Evolutionary conservation across 2,329 filamentous ascomycete genomes (phyloP), one percentile per base, ranked within the genome.

Genomic region (Chaetomiaceae sp.): DNA sequence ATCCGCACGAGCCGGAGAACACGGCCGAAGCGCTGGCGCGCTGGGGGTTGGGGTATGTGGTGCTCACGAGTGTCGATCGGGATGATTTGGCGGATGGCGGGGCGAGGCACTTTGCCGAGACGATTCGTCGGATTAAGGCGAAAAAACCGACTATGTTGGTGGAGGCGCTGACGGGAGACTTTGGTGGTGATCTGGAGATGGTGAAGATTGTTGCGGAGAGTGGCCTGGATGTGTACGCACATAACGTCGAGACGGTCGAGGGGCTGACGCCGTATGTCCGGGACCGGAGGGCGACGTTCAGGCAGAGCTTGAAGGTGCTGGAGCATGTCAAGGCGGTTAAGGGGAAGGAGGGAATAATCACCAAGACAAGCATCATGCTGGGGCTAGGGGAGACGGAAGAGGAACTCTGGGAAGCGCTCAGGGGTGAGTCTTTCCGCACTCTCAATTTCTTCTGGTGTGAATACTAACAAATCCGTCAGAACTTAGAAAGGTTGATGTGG

Each of bases 341-440:
- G 48, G 74, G 75, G 46, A 66, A 72, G 51, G 79, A 83, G 1
- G 78, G 78, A 3, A 76, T 97, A 50, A 95, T 98, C 59, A 98
- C 93, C n/a, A 98, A 98, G 76, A 97, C 93, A 1, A 95, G 88
- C 57, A 81, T 98, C 53, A 98, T 98, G 93, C 76, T 98, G 19
- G 93, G 93, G 4, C 70, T 98, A 5, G 93, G 93, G 11, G 93
- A 98, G 75, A 89, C 83, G 20, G 90, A 97, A 59, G 78, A 86
- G 15, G 86, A 97, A 68, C 67, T 98, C 1, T 84, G 81, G 78
- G 79, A 86, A 53, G 81, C 91, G 1, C 68, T 97, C 49, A 78
- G 74, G 64, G 80, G 81, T 84, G 68, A 58, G 69, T 58, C 27
- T 39, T 24, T 32, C 12, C 12, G 14, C n/a, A n/a, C n/a, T n/a